Conservation (phyloP, 345 rosid species). For the Aquilaria yunnanensis region DNA sequence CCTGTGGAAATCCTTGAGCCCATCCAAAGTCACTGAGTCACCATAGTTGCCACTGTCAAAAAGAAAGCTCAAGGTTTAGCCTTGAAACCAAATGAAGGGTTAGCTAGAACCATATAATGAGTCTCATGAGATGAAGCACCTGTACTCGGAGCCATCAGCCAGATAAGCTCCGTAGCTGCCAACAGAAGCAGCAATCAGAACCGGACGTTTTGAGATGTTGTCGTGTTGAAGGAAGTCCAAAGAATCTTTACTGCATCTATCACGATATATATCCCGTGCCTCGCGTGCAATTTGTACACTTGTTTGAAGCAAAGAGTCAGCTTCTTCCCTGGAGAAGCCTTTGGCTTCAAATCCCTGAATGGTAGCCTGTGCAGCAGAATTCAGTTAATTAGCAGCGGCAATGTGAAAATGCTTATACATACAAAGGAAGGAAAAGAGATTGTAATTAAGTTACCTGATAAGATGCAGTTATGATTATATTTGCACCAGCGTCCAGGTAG, state of each 20-base stretch:
- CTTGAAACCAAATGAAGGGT: background rate
- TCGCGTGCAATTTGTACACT: constrained; percentile 83
- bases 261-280: constrained; percentile 66
- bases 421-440: too few relatives aligned
- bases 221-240: constrained; percentile 36
- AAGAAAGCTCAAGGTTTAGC: background rate
- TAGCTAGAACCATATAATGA: background rate
- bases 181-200: constrained; percentile 83
- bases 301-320: constrained; percentile 51
- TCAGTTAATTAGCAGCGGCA: too few relatives aligned
- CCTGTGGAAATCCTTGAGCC: constrained; percentile 83
- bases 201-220: constrained; percentile 31
- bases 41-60: constrained; percentile 66
- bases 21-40: constrained; percentile 43
- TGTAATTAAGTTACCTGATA: constrained; percentile 49
- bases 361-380: constrained; percentile 46
- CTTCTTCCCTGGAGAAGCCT: constrained; percentile 59
- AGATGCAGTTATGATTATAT: constrained; percentile 70
- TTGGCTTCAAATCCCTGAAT: constrained; percentile 86
- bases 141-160: constrained; percentile 93
- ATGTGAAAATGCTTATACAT: too few relatives aligned
- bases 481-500: constrained; percentile 87
- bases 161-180: constrained; percentile 96
- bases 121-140: constrained; percentile 22
- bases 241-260: constrained; percentile 47